phyloP scores from a whole-genome alignment of 345 rosid species.

The Iberis pinnata region DNA sequence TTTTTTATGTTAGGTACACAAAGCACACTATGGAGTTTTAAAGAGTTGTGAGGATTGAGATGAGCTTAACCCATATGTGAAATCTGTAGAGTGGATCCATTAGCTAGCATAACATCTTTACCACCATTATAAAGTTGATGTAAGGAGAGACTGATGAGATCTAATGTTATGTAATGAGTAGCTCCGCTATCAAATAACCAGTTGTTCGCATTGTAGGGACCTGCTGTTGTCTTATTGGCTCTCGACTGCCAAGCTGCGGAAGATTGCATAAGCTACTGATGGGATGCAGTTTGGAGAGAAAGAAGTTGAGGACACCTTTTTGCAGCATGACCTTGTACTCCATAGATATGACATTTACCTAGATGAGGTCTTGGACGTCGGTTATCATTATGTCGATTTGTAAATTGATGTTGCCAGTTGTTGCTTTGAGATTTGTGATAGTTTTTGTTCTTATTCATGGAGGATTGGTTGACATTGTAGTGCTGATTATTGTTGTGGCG shows the following conservation, averaged over 20 bases:
- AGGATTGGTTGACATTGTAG: too few species aligned
- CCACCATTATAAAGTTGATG: neutral
- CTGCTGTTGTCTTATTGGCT: neutral
- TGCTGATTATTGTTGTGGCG: too few species aligned
- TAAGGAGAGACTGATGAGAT: neutral
- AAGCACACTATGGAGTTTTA: neutral
- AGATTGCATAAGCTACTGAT: too few species aligned
- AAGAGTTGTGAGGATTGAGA: neutral
- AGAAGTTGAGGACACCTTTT: too few species aligned
- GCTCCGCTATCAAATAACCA: neutral
- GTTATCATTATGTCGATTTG: too few species aligned
- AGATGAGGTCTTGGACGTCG: too few species aligned
- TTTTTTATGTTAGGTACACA: neutral
- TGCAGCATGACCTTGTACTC: too few species aligned
- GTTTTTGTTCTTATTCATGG: too few species aligned
- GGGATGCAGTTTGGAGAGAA: too few species aligned
- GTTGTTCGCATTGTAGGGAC: neutral
- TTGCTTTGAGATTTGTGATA: too few species aligned
- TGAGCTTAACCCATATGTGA: neutral
- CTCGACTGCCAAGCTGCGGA: neutral
- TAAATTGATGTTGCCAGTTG: too few species aligned
- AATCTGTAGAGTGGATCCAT: neutral
- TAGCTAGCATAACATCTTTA: neutral
- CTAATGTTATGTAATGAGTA: neutral
- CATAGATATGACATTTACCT: too few species aligned